Base-by-base conservation (phyloP, 2,329 filamentous ascomycete species). In the Cladosporium sp. region DNA sequence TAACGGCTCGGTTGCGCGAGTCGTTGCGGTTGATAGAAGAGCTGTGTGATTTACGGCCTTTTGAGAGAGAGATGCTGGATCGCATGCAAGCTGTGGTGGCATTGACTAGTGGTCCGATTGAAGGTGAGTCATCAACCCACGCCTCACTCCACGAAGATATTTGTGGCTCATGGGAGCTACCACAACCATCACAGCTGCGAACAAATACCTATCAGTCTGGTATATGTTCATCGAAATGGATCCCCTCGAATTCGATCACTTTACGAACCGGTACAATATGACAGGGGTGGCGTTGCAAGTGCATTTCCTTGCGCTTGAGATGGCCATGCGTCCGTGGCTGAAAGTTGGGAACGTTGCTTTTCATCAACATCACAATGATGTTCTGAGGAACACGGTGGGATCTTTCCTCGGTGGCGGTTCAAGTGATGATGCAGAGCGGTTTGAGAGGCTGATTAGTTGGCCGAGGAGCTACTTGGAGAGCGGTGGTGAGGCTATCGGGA, bases 81-180 rank as follows among this genome's bases (percentile, higher is more conserved):
- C 45, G 45, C 4, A 48, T 48, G 45, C 29, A 48, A 18, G 13
- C n/a, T 13, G 27, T 40, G 4, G 45, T 48, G 24, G 45, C 45
- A n/a, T 20, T 48, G 2, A 48, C 45, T 7, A 41, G 24, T 18
- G 45, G 45, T 7, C 45, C 45, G 2, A 40, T 48, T 3, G 45
- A 48, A 41, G 45, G 45, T 48, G 12, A 41, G 36, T 7, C 15
- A 4, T 17, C 4, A 15, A 17, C 12, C 13, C 15, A 7, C 8
- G 32, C 13, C 32, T 4, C 13, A 7, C 32, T 36, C 12, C n/a
- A 11, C 30, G 30, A 11, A 32, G 30, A 11, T 17, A 36, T 8
- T 3, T 15, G 12, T 15, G 32, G 15, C 7, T n/a, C n/a, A 4
- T n/a, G 7, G n/a, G 32, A 5, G 22, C 22, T 27, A 9, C 4